Conservation (phyloP, 352 stramenopile genomes). For the Phytophthora foliorum region DNA sequence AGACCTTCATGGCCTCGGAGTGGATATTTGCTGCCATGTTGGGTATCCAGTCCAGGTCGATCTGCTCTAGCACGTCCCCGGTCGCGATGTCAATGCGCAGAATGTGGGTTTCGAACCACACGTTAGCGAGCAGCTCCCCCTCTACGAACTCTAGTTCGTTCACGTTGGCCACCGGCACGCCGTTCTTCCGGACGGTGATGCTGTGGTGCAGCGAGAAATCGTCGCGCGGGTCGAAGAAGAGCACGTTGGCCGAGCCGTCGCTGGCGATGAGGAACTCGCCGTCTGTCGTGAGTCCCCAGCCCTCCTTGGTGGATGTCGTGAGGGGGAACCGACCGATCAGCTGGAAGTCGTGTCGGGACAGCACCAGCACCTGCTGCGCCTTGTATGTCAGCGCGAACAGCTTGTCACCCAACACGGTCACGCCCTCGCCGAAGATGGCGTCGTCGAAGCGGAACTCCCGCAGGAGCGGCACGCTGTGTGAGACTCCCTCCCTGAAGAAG, state of each 20-base stretch:
- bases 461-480: conserved; percentile 24
- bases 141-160: conserved; percentile 92
- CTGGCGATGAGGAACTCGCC: conserved; percentile 85
- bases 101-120: conserved; percentile 86
- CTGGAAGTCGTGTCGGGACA: conserved; percentile 67
- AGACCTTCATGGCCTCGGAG: conserved; percentile 51
- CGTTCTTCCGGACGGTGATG: conserved; percentile 64
- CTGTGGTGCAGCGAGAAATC: conserved; percentile 63
- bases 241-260: conserved; percentile 80
- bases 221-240: conserved; percentile 80
- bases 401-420: conserved; percentile 74
- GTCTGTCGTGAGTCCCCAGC: conserved; percentile 91
- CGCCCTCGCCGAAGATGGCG: conserved; percentile 83
- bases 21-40: conserved; percentile 73
- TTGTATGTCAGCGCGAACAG: conserved; percentile 91
- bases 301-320: conserved; percentile 84
- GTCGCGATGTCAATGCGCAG: conserved; percentile 80
- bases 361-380: conserved; percentile 62
- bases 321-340: conserved; percentile 65
- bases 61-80: conserved; percentile 72
- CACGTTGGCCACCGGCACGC: conserved; percentile 57
- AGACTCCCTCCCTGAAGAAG: conserved; percentile 20
- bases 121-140: conserved; percentile 87
- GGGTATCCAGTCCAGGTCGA: conserved; percentile 74
- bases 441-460: conserved; percentile 69